Evolutionary conservation across 2,329 filamentous ascomycete species (phyloP), one percentile per base, ranked within the genome.

Genomic region (Fusarium mundagurra): DNA sequence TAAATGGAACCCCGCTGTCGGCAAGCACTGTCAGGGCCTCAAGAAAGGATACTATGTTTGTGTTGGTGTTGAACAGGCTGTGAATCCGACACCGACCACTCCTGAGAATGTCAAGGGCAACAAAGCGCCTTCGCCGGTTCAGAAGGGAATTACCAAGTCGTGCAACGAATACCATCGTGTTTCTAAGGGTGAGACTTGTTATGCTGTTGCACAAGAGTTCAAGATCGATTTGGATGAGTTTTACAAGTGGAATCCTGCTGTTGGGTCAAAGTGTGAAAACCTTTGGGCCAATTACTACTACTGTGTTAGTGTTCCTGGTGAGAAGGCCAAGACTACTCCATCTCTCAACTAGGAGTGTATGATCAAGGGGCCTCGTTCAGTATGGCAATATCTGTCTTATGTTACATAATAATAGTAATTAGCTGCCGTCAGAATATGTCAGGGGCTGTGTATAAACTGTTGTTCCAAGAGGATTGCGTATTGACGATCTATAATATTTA

Each of bases 291-390:
- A 27, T 14, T 54, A 54, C 29, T 54, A 38, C 10, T 54, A 54
- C 33, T 54, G 50, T 17, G 50, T 54, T 27, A 22, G 33, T 5
- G 33, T 54, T 27, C 18, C 18, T 27, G 50, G 33, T 1, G 5
- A 38, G 24, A 38, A 54, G 24, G 7, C 18, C 0, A 36, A 54
- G 3, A 11, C 33, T 6, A 38, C 50, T 54, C 50, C 50, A 3
- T 22, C 33, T 1, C n/a, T 10, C 2, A 38, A 54, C 2, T 54
- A 54, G 33, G 22, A 18, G 3, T n/a, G 5, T 16, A 17, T 2
- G 47, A 17, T 27, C 6, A 4, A 17, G 10, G 33, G 33, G 3
- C n/a, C 3, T 17, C 7, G 0, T 22, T 27, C 5, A 22, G 3
- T 27, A 1, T 27, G 27, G 7, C 10, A 54, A 38, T 20, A 16